Conservation (phyloP, 2,329 filamentous ascomycete genomes). For the Fonsecaea erecta region DNA sequence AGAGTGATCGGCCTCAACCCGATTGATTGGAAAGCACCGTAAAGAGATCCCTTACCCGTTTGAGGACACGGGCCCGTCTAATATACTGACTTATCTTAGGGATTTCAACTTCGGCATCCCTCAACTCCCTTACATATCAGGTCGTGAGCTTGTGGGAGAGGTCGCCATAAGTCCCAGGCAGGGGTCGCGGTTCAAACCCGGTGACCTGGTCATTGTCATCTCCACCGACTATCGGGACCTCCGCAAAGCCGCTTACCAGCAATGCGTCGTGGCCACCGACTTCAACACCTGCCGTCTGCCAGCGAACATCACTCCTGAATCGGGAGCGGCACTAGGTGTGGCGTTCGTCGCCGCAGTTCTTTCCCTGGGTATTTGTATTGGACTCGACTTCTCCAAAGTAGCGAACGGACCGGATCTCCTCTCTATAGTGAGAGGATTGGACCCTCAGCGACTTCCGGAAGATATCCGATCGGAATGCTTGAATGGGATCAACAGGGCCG, state of each 20-base stretch:
- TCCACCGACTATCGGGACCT: constrained; percentile 76
- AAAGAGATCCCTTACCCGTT: constrained; percentile 11
- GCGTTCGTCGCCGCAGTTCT: constrained; percentile 72
- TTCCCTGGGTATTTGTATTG: constrained; percentile 70
- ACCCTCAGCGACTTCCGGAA: constrained; percentile 56
- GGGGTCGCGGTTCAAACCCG: constrained; percentile 57
- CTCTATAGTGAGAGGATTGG: constrained; percentile 54
- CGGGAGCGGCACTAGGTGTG: constrained; percentile 69
- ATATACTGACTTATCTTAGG: constrained; percentile 48
- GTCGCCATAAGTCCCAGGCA: constrained; percentile 57
- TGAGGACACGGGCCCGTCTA: neutral
- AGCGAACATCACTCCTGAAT: constrained; percentile 55
- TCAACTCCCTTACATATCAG: constrained; percentile 69
- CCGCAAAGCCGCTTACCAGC: constrained; percentile 72
- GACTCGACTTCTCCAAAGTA: constrained; percentile 64
- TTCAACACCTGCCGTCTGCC: constrained; percentile 70
- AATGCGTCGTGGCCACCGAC: constrained; percentile 68
- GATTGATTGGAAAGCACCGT: constrained; percentile 68
- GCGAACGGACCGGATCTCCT: constrained; percentile 63
- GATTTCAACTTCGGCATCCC: constrained; percentile 74
- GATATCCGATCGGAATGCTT: constrained; percentile 70
- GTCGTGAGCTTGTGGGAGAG: constrained; percentile 70
- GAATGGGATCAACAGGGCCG: constrained; percentile 55
- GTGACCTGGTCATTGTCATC: constrained; percentile 65
- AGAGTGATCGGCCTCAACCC: constrained; percentile 70